phyloP scores from a whole-genome alignment of 768 basidiomycete genomes.

The Cytidiella melzeri region DNA sequence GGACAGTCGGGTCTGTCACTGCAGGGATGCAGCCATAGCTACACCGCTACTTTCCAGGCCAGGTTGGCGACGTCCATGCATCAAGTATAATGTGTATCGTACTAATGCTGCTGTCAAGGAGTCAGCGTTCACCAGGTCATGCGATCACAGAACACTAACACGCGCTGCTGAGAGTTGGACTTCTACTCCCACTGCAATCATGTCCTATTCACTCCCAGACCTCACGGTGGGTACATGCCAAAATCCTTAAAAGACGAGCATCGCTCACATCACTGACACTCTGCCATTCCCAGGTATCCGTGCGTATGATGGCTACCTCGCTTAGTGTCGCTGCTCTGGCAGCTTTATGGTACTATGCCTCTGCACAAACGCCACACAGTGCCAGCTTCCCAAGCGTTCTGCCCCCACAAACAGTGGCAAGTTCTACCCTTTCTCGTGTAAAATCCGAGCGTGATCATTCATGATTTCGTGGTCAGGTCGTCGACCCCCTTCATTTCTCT shows the following conservation, averaged over 20 bases:
- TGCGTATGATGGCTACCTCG: background rate
- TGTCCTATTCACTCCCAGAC: background rate
- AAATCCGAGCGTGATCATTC: background rate
- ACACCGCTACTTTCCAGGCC: too few relatives aligned
- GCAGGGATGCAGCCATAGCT: too few relatives aligned
- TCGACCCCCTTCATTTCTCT: slow-evolving; percentile 45
- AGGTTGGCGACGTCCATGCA: too few relatives aligned
- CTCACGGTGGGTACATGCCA: background rate
- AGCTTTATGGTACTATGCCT: background rate
- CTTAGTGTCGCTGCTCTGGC: slow-evolving; percentile 1
- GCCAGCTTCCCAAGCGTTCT: slow-evolving; percentile 1
- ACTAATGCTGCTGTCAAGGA: too few relatives aligned
- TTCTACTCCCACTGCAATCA: background rate
- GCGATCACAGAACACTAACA: background rate
- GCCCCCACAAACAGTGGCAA: slow-evolving; percentile 12
- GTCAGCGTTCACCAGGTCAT: too few relatives aligned
- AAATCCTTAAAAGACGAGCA: background rate
- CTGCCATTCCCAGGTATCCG: too few relatives aligned
- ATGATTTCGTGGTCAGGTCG: slow-evolving; percentile 31
- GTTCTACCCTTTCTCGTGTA: background rate
- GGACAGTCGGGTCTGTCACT: too few relatives aligned
- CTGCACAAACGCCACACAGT: background rate
- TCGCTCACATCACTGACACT: background rate
- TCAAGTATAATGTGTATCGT: too few relatives aligned
- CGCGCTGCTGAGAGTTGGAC: background rate